Percentiles rank a stretch among this genome's conserved stretches.
Conservation (phyloP, 1,139 yeast genomes). For the Geotrichum histeridarum region DNA sequence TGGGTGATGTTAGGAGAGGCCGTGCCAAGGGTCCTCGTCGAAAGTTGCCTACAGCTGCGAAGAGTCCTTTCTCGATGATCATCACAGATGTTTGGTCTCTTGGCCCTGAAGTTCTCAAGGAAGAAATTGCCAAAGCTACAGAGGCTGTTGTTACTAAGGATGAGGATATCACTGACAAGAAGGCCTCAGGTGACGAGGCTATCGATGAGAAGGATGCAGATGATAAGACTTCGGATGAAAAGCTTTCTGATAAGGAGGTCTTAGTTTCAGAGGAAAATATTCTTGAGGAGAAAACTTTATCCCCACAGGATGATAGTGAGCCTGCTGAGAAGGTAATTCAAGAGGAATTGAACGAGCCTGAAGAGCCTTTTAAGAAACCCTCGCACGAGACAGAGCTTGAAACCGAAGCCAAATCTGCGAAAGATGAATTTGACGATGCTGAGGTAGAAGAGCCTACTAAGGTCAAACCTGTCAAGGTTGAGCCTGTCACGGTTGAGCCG, state of each 20-base stretch:
- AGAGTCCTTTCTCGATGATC: constrained; percentile 27
- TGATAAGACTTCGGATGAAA: background rate
- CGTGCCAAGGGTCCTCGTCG: constrained; percentile 81
- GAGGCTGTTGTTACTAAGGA: background rate
- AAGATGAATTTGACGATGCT: background rate
- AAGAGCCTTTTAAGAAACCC: constrained; percentile 4
- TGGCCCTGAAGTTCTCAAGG: constrained; percentile 13
- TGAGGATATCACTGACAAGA: background rate
- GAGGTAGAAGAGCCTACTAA: background rate
- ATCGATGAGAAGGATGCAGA: background rate
- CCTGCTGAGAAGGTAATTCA: too few species aligned
- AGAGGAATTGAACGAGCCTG: constrained; percentile 25
- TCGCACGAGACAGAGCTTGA: background rate
- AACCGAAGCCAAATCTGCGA: background rate
- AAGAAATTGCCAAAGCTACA: background rate
- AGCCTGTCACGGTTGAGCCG: constrained; percentile 24
- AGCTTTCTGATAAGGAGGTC: background rate
- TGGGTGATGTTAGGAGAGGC: constrained; percentile 41
- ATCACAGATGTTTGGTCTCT: constrained; percentile 30
- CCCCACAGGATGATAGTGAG: too few species aligned
- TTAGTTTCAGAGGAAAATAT: background rate
- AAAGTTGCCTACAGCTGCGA: constrained; percentile 55
- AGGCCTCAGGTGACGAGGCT: background rate
- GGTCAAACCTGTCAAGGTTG: constrained; percentile 31
- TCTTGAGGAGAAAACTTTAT: too few species aligned